Evolutionary conservation across 2,329 filamentous ascomycete species (phyloP).

Genomic region (Orbilia blumenaviensis): DNA sequence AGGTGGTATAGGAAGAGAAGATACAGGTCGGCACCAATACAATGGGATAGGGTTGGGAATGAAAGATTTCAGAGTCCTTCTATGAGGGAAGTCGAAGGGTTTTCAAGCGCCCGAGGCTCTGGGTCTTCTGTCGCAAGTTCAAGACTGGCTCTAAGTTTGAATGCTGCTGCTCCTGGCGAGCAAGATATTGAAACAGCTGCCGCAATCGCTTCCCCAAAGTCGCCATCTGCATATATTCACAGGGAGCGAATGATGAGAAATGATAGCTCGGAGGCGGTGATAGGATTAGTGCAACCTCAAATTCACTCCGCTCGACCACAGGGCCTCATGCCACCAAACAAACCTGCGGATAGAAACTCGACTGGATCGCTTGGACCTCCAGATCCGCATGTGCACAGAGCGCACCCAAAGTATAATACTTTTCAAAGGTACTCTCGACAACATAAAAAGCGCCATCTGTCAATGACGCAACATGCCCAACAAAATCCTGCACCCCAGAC

Average conservation of each 20-base stretch:
- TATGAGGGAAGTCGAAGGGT: constrained; percentile 25
- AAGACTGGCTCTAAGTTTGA: constrained; percentile 19
- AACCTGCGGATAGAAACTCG: constrained; percentile 29
- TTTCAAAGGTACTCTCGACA: constrained; percentile 49
- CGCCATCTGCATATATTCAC: constrained; percentile 39
- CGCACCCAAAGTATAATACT: constrained; percentile 46
- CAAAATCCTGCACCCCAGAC: not conserved
- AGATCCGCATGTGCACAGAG: constrained; percentile 36
- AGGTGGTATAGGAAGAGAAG: constrained; percentile 36
- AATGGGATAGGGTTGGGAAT: constrained; percentile 38
- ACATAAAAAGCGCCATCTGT: constrained; percentile 26
- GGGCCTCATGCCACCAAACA: constrained; percentile 28
- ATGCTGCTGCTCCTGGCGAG: constrained; percentile 50
- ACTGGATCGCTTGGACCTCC: constrained; percentile 36
- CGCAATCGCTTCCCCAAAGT: constrained; percentile 36
- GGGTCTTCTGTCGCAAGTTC: constrained; percentile 41
- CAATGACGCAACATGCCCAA: not conserved
- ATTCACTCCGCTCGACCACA: not conserved
- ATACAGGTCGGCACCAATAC: constrained; percentile 31
- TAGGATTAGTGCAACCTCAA: constrained; percentile 46
- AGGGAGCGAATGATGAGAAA: constrained; percentile 44
- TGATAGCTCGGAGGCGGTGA: constrained; percentile 42
- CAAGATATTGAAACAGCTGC: constrained; percentile 48
- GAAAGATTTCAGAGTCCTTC: constrained; percentile 35
- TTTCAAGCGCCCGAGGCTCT: constrained; percentile 37